These are phyloP conservation scores for Tetrapisispora namnaoensis DNA, from an alignment of 805 yeast genomes.

Conservation along the genomic window DNA sequence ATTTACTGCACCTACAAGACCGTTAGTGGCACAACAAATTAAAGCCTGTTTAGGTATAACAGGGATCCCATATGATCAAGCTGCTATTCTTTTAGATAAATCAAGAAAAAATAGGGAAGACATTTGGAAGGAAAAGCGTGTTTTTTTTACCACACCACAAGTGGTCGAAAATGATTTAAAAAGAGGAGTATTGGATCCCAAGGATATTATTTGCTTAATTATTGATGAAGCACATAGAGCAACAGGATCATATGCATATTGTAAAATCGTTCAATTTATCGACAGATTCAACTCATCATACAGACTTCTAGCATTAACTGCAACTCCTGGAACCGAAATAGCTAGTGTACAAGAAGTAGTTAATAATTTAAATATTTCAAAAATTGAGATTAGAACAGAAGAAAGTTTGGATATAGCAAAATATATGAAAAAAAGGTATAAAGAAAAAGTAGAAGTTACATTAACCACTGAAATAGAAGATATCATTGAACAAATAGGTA, in stretches of 20 bases:
- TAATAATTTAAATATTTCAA: constrained; percentile 59
- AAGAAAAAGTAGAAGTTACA: constrained; percentile 50
- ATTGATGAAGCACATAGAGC: constrained; percentile 96
- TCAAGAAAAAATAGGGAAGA: constrained; percentile 52
- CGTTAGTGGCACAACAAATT: constrained; percentile 92
- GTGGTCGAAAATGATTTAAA: constrained; percentile 85
- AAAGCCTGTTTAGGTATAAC: constrained; percentile 83
- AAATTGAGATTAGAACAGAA: constrained; percentile 80
- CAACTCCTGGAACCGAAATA: constrained; percentile 86
- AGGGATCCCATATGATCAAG: constrained; percentile 66
- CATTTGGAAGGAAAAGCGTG: constrained; percentile 69
- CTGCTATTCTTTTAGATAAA: constrained; percentile 66
- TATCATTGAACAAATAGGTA: constrained; percentile 44
- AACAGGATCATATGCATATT: constrained; percentile 81
- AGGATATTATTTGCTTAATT: constrained; percentile 61
- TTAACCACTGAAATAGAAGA: constrained; percentile 45
- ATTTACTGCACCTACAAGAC: constrained; percentile 95
- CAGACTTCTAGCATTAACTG: constrained; percentile 79
- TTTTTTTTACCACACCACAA: constrained; percentile 93
- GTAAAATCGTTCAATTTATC: constrained; percentile 64
- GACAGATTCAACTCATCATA: constrained; percentile 54
- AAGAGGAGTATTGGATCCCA: constrained; percentile 68
- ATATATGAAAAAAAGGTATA: constrained; percentile 61
- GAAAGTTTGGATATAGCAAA: constrained; percentile 66
- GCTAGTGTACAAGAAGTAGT: constrained; percentile 85